These are phyloP conservation scores for Chlorella sp. DNA, from an alignment of 139 green algal species.

Conservation along the genomic window DNA sequence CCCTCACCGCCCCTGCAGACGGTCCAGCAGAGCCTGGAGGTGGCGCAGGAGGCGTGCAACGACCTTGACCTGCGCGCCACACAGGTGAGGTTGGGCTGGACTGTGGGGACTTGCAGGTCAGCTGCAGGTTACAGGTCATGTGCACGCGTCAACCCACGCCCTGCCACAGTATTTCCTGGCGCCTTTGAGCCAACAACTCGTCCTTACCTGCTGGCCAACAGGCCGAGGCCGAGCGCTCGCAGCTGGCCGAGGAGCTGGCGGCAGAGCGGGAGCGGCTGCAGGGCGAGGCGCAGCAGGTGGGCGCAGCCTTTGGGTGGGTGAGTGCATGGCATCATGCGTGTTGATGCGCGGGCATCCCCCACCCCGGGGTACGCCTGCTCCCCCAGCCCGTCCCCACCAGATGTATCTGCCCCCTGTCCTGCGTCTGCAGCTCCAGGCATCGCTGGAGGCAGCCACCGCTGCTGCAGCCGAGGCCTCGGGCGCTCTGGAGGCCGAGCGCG, in stretches of 20 bases:
- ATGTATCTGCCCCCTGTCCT: too few species aligned
- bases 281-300: background rate
- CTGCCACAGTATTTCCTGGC: too few species aligned
- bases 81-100: background rate
- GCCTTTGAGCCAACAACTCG: too few species aligned
- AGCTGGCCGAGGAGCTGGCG: constrained; percentile 15
- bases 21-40: constrained; percentile 17
- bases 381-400: too few species aligned
- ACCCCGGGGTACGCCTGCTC: too few species aligned
- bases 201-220: too few species aligned
- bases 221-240: too few species aligned
- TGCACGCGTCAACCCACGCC: too few species aligned
- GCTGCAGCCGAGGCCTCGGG: background rate
- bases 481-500: background rate
- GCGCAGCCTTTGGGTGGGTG: background rate
- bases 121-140: too few species aligned
- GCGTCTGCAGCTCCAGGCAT: constrained; percentile 22
- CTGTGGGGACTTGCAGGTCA: too few species aligned
- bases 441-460: constrained; percentile 1
- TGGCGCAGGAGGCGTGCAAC: constrained; percentile 35
- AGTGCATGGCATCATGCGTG: background rate
- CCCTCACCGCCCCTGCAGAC: constrained; percentile 14
- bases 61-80: constrained; percentile 30
- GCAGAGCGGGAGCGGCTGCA: constrained; percentile 22
- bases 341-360: too few species aligned